Conservation (phyloP, 1,284 basidiomycete genomes). For the Malassezia vespertilionis region DNA sequence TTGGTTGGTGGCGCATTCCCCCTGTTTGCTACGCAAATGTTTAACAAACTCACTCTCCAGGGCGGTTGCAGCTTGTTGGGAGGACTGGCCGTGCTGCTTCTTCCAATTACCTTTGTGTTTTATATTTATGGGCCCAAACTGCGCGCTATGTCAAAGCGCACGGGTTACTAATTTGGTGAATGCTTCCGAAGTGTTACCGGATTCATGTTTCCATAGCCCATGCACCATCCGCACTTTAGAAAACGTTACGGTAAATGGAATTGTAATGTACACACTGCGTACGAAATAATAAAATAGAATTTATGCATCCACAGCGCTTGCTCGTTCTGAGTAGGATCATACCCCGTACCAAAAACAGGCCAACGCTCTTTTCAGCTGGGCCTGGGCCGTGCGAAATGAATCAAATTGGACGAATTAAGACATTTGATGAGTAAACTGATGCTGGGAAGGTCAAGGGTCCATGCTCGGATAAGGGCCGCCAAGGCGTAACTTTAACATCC, state of each 20-base stretch:
- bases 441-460: too few relatives aligned
- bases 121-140: slow-evolving; percentile 1
- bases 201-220: neutral
- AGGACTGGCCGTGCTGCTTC: slow-evolving; percentile 9
- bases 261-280: neutral
- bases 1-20: slow-evolving; percentile 20
- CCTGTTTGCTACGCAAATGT: slow-evolving; percentile 8
- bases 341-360: neutral
- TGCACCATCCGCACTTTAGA: too few relatives aligned
- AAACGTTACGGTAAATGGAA: too few relatives aligned
- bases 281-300: neutral
- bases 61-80: slow-evolving; percentile 15
- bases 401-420: too few relatives aligned
- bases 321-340: slow-evolving; percentile 1
- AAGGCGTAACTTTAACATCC: too few relatives aligned
- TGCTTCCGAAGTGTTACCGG: neutral
- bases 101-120: slow-evolving; percentile 12
- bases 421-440: too few relatives aligned
- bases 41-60: slow-evolving; percentile 7
- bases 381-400: too few relatives aligned
- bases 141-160: slow-evolving; percentile 1
- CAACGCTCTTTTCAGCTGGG: too few relatives aligned
- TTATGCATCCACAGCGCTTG: neutral
- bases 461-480: too few relatives aligned
- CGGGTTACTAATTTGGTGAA: neutral